Evolutionary conservation across 352 stramenopile genomes (phyloP).

Genomic region (Phytophthora pseudosyringae): DNA sequence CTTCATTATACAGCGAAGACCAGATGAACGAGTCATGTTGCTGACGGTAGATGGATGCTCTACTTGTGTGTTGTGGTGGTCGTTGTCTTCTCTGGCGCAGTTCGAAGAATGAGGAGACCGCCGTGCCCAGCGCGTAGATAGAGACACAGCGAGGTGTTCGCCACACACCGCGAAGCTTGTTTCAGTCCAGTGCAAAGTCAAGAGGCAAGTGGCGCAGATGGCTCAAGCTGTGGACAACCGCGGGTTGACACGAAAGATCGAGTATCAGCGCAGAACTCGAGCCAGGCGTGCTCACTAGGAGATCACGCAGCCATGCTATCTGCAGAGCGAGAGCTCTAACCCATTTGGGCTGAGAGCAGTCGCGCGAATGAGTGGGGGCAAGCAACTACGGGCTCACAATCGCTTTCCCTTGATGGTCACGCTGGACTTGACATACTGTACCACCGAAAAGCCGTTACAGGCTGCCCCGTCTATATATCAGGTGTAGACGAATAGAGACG

Average conservation of each 20-base stretch:
- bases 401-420: too few relatives aligned
- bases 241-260: too few relatives aligned
- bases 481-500: conserved; percentile 27
- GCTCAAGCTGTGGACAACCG: too few relatives aligned
- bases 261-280: too few relatives aligned
- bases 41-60: neutral
- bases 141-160: neutral
- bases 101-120: conserved; percentile 23
- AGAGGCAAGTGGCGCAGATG: too few relatives aligned
- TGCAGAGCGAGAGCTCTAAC: too few relatives aligned
- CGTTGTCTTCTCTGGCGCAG: conserved; percentile 5
- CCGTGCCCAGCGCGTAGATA: neutral
- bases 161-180: neutral
- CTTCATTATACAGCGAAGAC: conserved; percentile 22
- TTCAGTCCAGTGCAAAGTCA: conserved; percentile 13
- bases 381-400: neutral
- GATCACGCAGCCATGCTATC: too few relatives aligned
- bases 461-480: conserved; percentile 24
- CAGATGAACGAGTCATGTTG: conserved; percentile 10
- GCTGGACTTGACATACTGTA: conserved; percentile 4
- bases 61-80: neutral
- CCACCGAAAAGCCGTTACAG: conserved; percentile 22
- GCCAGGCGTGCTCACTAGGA: too few relatives aligned
- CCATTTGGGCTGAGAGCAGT: too few relatives aligned
- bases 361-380: neutral